phyloP scores from a whole-genome alignment of 495 filamentous ascomycete genomes.

The Penicillium canariense region DNA sequence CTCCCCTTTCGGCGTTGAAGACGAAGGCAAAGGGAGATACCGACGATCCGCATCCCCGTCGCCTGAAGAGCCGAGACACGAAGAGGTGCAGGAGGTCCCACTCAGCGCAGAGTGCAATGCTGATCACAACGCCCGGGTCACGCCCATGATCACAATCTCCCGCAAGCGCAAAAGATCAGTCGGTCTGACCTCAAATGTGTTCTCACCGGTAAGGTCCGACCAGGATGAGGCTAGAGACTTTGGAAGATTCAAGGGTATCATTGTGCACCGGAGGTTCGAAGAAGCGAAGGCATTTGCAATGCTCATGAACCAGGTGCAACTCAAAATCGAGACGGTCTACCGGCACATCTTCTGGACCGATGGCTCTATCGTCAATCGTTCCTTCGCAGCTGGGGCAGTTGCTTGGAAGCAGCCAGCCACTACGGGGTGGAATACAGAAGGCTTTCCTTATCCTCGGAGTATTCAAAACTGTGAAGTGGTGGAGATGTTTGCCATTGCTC shows the following conservation, averaged over 20 bases:
- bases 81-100: too few species aligned
- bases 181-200: background rate
- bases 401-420: background rate
- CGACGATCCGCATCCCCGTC: background rate
- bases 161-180: background rate
- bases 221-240: background rate
- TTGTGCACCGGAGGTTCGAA: background rate
- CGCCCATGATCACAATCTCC: background rate
- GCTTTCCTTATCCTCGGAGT: background rate
- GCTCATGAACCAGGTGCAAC: background rate
- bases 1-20: background rate
- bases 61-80: background rate
- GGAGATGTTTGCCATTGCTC: conserved; percentile 7
- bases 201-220: background rate
- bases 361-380: background rate
- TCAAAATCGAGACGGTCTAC: background rate
- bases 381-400: conserved; percentile 1
- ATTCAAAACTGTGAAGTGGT: background rate
- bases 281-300: background rate
- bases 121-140: background rate
- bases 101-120: too few species aligned
- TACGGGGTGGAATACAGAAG: background rate
- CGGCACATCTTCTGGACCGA: conserved; percentile 6
- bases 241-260: background rate
- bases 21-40: background rate